phyloP scores from a whole-genome alignment of 768 basidiomycete genomes.

The Vararia minispora region DNA sequence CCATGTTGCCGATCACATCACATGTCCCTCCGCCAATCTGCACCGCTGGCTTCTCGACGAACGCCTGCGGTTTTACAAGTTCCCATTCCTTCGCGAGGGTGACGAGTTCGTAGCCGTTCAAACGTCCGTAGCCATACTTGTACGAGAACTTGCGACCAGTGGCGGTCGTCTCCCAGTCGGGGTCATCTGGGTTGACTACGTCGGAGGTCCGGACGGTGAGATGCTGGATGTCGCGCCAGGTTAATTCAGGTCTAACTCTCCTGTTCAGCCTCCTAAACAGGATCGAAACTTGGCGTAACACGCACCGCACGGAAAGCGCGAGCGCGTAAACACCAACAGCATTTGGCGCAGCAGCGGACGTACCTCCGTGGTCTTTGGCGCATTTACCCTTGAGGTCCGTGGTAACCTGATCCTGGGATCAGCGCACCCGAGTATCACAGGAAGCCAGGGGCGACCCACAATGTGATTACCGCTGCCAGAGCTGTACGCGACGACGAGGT shows the following conservation, averaged over 20 bases:
- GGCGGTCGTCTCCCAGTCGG: constrained; percentile 86
- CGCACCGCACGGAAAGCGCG: constrained; percentile 76
- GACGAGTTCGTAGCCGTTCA: constrained; percentile 78
- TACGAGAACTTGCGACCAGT: constrained; percentile 64
- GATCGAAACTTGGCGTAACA: constrained; percentile 5
- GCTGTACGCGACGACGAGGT: constrained; percentile 92
- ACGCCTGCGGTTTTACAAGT: constrained; percentile 88
- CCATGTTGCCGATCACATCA: constrained; percentile 37
- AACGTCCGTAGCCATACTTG: constrained; percentile 90
- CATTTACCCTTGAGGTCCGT: constrained; percentile 84
- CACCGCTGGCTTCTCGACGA: constrained; percentile 68
- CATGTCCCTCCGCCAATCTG: constrained; percentile 55
- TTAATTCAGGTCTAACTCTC: constrained; percentile 77
- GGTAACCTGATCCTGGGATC: constrained; percentile 54
- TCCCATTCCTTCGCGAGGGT: constrained; percentile 74
- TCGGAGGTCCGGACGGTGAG: constrained; percentile 69
- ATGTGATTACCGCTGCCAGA: constrained; percentile 92
- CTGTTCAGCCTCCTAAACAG: constrained; percentile 3
- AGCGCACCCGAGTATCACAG: constrained; percentile 4
- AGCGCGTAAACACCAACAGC: constrained; percentile 91
- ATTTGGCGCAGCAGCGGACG: constrained; percentile 95
- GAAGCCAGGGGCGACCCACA: constrained; percentile 35
- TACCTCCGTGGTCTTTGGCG: constrained; percentile 80
- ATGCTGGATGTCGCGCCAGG: constrained; percentile 95
- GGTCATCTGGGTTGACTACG: constrained; percentile 77